Base-by-base conservation (phyloP, 495 filamentous ascomycete genomes). In the Neurospora pannonica region DNA sequence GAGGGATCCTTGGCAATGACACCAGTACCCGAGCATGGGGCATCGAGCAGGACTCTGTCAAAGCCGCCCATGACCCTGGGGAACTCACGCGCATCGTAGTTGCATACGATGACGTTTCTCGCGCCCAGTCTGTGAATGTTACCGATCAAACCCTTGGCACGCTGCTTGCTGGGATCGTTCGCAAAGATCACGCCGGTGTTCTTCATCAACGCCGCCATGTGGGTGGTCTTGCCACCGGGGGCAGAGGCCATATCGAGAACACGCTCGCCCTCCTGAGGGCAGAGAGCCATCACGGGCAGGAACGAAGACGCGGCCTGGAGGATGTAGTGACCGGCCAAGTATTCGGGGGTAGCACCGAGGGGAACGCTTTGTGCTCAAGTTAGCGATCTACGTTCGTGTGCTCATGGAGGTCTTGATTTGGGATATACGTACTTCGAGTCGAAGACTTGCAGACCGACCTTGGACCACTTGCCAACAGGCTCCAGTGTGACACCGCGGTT, bases 401-500 rank as follows among this genome's bases (percentile, higher is more conserved):
- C 0, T 10, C 13, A 4, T 5, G 4, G 39, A 3, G 4, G 13
- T 54, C 5, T 6, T 28, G 3, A 2, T n/a, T 17, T 21, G 34
- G 19, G 1, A 0, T 42, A 37, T 36, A 39, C 39, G 28, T 77
- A 79, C 72, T 90, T 90, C 69, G 91, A 92, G 79, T 98, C 97
- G 83, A 98, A 99, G 38, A 99, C 88, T 81, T 99, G 96, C 11
- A 99, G 87, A 54, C 96, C 96, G 76, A 98, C 93, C 83, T 99
- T 99, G 42, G 93, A 96, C 96, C 96, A 99, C 81, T 99, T 99
- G 46, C 96, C 96, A 2, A 99, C 93, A 13, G 96, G 96, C 82
- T 99, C 96, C 40, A 99, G 88, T 21, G 94, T 95, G 60, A 98
- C 96, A 74, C 96, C 96, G 71, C 96, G 94, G 85, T 97, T 98